Percentiles rank a stretch among this genome's conserved stretches.
These are phyloP conservation scores for Ogataea kodamae DNA, from an alignment of 805 yeast species.

Conservation along the genomic window DNA sequence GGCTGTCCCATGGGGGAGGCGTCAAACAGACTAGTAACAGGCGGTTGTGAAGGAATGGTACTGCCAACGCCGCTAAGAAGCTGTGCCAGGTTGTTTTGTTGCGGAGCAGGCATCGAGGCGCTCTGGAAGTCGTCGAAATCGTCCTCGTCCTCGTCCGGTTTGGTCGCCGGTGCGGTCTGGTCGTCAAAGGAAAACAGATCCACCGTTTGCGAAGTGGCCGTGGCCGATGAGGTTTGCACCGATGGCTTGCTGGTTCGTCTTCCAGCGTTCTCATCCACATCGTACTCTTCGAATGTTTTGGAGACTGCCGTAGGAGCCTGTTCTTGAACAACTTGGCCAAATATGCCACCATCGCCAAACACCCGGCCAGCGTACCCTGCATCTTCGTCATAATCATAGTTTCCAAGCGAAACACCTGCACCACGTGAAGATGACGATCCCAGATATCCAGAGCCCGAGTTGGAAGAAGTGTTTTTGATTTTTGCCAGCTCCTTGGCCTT, in stretches of 20 bases:
- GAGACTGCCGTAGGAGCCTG: conserved; percentile 42
- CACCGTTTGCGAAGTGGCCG: conserved; percentile 37
- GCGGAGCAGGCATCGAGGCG: conserved; percentile 46
- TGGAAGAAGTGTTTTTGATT: conserved; percentile 65
- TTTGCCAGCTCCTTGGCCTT: conserved; percentile 83
- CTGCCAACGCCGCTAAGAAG: conserved; percentile 26
- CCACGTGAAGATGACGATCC: conserved; percentile 39
- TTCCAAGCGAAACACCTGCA: conserved; percentile 35
- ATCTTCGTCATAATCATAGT: conserved; percentile 47
- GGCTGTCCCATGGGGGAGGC: conserved; percentile 1
- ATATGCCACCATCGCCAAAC: conserved; percentile 71
- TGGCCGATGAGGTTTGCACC: conserved; percentile 39
- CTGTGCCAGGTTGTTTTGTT: conserved; percentile 29
- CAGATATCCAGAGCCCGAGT: conserved; percentile 56
- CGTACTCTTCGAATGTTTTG: conserved; percentile 59
- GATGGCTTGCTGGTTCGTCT: conserved; percentile 33
- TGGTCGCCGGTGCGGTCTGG: conserved; percentile 21
- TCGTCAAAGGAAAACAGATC: conserved; percentile 51
- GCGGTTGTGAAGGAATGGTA: background rate
- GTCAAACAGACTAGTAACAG: background rate
- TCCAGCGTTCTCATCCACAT: conserved; percentile 37
- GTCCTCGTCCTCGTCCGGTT: conserved; percentile 44
- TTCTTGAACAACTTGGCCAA: conserved; percentile 63
- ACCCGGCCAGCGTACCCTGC: conserved; percentile 45
- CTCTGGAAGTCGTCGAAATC: conserved; percentile 80